These are phyloP conservation scores for Monosporozyma unispora DNA, from an alignment of 805 yeast genomes.

Conservation along the genomic window DNA sequence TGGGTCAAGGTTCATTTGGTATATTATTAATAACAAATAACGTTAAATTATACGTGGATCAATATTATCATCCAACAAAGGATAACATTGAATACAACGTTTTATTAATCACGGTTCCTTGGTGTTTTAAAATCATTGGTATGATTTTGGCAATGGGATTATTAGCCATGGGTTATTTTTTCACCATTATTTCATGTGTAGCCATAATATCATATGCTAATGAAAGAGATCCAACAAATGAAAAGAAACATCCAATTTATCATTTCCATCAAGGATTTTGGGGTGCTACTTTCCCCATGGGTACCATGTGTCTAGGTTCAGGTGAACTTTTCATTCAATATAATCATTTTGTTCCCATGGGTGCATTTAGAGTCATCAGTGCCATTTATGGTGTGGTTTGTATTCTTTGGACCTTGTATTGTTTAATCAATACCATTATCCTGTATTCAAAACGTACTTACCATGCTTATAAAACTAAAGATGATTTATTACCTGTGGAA, in stretches of 20 bases:
- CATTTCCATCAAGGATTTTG: slow-evolving; percentile 52
- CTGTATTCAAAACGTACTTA: neutral
- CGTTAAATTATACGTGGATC: slow-evolving; percentile 18
- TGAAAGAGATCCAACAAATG: slow-evolving; percentile 15
- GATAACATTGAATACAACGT: slow-evolving; percentile 10
- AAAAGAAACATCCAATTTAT: slow-evolving; percentile 21
- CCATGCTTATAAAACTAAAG: neutral
- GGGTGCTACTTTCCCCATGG: slow-evolving; percentile 87
- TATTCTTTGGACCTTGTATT: slow-evolving; percentile 36
- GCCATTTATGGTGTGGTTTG: slow-evolving; percentile 51
- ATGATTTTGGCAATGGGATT: slow-evolving; percentile 37
- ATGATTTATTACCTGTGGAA: neutral
- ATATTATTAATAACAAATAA: slow-evolving; percentile 47
- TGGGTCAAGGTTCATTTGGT: slow-evolving; percentile 79
- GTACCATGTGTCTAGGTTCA: slow-evolving; percentile 64
- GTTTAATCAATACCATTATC: slow-evolving; percentile 26
- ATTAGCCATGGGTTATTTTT: slow-evolving; percentile 49
- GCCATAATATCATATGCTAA: slow-evolving; percentile 18
- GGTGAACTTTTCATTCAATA: slow-evolving; percentile 41
- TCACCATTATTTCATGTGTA: slow-evolving; percentile 38
- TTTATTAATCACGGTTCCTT: slow-evolving; percentile 20
- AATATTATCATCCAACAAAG: slow-evolving; percentile 10
- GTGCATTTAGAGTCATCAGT: slow-evolving; percentile 53
- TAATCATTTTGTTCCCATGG: slow-evolving; percentile 31
- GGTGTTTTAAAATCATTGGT: slow-evolving; percentile 30